Evolutionary conservation across 2,329 filamentous ascomycete species (phyloP).

Genomic region (Coniochaeta hoffmannii): DNA sequence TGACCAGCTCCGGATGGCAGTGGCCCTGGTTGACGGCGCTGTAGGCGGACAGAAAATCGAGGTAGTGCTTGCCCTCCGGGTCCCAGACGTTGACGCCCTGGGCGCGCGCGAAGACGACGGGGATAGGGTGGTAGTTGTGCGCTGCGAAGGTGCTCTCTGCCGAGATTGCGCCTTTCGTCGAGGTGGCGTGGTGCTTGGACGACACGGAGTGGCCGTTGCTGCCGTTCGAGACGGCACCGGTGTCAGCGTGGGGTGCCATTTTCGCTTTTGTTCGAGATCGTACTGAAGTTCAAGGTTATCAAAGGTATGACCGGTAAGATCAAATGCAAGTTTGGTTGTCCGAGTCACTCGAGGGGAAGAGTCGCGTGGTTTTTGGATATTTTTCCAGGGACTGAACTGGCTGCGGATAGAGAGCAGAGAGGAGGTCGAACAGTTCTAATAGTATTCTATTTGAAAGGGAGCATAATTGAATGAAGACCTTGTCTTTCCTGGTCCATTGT

Average conservation of each 20-base stretch:
- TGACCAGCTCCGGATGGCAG: slow-evolving; percentile 93
- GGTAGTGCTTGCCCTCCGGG: slow-evolving; percentile 88
- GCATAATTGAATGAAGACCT: background rate
- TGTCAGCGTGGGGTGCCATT: slow-evolving; percentile 54
- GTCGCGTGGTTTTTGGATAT: no score
- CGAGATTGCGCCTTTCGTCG: slow-evolving; percentile 71
- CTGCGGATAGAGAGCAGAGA: slow-evolving; percentile 5
- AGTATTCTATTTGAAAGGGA: slow-evolving; percentile 6
- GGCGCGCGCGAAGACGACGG: slow-evolving; percentile 84
- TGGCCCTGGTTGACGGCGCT: slow-evolving; percentile 97
- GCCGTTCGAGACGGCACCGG: slow-evolving; percentile 30
- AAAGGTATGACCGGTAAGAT: no score
- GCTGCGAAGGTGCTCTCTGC: slow-evolving; percentile 80
- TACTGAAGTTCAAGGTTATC: background rate
- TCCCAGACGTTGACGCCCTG: slow-evolving; percentile 91
- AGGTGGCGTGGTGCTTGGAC: slow-evolving; percentile 62
- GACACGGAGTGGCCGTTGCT: slow-evolving; percentile 22
- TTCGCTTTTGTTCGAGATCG: slow-evolving; percentile 2
- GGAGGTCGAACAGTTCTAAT: slow-evolving; percentile 2
- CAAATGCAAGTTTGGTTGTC: no score
- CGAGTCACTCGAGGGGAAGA: no score
- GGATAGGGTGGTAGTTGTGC: slow-evolving; percentile 98
- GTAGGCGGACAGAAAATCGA: slow-evolving; percentile 97
- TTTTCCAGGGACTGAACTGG: no score
- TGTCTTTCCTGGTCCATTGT: background rate